Conservation (phyloP, 306 rosid genomes). For the Comarum palustre region DNA sequence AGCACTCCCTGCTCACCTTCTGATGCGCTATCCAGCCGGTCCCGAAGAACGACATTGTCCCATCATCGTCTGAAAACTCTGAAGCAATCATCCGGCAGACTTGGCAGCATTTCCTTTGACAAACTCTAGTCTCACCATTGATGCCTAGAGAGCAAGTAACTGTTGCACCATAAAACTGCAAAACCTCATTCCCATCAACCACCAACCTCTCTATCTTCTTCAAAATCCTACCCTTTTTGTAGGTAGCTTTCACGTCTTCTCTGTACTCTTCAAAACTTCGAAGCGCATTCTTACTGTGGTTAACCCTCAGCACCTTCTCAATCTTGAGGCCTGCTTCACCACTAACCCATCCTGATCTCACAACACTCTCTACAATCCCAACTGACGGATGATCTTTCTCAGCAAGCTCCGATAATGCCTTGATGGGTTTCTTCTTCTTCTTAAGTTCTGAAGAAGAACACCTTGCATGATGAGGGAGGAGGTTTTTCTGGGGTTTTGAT, state of each 20-base stretch:
- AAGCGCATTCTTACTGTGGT: slow-evolving; percentile 5
- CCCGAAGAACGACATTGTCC: slow-evolving; percentile 8
- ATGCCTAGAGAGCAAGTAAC: slow-evolving; percentile 21
- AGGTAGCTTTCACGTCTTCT: slow-evolving; percentile 5
- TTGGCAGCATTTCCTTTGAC: slow-evolving; percentile 21
- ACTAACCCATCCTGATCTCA: slow-evolving; percentile 15
- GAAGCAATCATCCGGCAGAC: slow-evolving; percentile 26
- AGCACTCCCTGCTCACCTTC: slow-evolving; percentile 15
- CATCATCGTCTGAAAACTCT: neutral
- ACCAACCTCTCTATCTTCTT: slow-evolving; percentile 14
- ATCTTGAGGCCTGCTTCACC: slow-evolving; percentile 8
- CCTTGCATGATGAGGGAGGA: neutral
- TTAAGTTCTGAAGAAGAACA: neutral
- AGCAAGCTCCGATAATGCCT: neutral
- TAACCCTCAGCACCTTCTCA: slow-evolving; percentile 22
- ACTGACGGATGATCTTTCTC: neutral
- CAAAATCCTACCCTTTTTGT: neutral
- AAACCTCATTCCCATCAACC: slow-evolving; percentile 26
- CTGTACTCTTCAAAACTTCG: slow-evolving; percentile 11
- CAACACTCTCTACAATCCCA: slow-evolving; percentile 3
- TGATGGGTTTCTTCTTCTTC: neutral
- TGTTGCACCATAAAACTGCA: slow-evolving; percentile 21
- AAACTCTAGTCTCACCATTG: neutral
- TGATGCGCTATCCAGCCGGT: slow-evolving; percentile 29
- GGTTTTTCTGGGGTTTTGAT: slow-evolving; percentile 12